Evolutionary conservation across 768 basidiomycete genomes (phyloP).

Genomic region (Sistotremastrum suecicum): DNA sequence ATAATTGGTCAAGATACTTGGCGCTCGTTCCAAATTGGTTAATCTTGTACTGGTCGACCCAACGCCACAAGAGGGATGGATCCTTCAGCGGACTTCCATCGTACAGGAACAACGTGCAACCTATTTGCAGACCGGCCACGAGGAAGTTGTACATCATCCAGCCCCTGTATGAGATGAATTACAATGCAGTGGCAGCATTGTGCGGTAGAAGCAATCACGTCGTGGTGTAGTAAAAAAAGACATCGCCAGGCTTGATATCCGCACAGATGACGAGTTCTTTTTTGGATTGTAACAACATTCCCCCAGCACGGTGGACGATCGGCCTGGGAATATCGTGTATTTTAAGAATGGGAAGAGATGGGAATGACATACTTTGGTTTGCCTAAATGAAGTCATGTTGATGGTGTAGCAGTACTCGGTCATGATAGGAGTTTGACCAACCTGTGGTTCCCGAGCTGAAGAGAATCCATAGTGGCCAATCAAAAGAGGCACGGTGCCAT

Average conservation of each 20-base stretch:
- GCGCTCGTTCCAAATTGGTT: slow-evolving; percentile 76
- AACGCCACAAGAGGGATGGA: slow-evolving; percentile 49
- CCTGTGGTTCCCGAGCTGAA: slow-evolving; percentile 82
- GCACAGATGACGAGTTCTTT: slow-evolving; percentile 61
- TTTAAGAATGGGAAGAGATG: no score
- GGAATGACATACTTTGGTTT: slow-evolving; percentile 4
- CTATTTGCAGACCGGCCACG: slow-evolving; percentile 45
- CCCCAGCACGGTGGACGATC: slow-evolving; percentile 66
- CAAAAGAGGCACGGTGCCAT: slow-evolving; percentile 49
- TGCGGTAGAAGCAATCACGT: slow-evolving; percentile 32
- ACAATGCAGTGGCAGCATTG: not conserved
- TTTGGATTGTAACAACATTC: slow-evolving; percentile 60
- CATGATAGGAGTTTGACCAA: slow-evolving; percentile 8
- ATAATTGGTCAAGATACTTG: slow-evolving; percentile 69
- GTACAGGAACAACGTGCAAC: slow-evolving; percentile 62
- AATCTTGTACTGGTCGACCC: slow-evolving; percentile 54
- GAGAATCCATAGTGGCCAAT: slow-evolving; percentile 75
- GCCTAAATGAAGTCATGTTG: slow-evolving; percentile 1
- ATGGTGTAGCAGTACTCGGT: not conserved
- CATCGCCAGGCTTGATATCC: slow-evolving; percentile 48
- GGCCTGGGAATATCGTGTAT: slow-evolving; percentile 28
- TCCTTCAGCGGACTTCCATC: slow-evolving; percentile 69
- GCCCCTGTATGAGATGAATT: slow-evolving; percentile 29
- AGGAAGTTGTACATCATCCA: slow-evolving; percentile 95
- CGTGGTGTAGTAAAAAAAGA: slow-evolving; percentile 76